Conservation (phyloP, 2,329 filamentous ascomycete species). For the Orbilia oligospora region DNA sequence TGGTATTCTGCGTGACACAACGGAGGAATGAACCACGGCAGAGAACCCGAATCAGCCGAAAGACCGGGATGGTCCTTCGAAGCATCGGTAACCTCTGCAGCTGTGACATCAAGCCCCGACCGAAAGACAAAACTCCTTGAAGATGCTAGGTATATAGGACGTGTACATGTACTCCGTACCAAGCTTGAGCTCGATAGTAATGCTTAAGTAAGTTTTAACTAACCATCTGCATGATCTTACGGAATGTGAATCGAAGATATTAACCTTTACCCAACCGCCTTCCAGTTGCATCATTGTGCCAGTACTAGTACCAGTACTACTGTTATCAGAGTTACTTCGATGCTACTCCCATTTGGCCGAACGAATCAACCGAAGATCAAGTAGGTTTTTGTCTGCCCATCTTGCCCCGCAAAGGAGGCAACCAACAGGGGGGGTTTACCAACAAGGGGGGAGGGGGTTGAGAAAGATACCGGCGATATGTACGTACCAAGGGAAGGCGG, state of each 20-base stretch:
- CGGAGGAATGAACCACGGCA: neutral
- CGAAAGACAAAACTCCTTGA: too few species aligned
- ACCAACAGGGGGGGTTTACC: conserved; percentile 27
- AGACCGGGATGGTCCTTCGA: neutral
- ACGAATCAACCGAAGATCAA: conserved; percentile 10
- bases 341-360: conserved; percentile 37
- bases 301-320: neutral
- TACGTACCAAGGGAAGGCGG: conserved; percentile 25
- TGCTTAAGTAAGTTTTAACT: conserved; percentile 3
- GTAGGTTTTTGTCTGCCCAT: neutral
- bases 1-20: conserved; percentile 8
- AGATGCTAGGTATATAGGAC: too few species aligned
- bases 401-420: conserved; percentile 37
- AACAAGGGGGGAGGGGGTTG: conserved; percentile 24
- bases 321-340: too few species aligned
- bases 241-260: conserved; percentile 2
- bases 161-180: too few species aligned
- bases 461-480: conserved; percentile 19
- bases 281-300: conserved; percentile 6
- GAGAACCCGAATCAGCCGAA: conserved; percentile 26
- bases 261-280: conserved; percentile 8
- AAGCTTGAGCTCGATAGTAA: neutral
- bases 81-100: neutral
- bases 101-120: too few species aligned
- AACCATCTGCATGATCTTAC: conserved; percentile 6